These are phyloP conservation scores for Coemansia aciculifera DNA, from an alignment of 192 early-diverging fungal genomes.

Conservation along the genomic window DNA sequence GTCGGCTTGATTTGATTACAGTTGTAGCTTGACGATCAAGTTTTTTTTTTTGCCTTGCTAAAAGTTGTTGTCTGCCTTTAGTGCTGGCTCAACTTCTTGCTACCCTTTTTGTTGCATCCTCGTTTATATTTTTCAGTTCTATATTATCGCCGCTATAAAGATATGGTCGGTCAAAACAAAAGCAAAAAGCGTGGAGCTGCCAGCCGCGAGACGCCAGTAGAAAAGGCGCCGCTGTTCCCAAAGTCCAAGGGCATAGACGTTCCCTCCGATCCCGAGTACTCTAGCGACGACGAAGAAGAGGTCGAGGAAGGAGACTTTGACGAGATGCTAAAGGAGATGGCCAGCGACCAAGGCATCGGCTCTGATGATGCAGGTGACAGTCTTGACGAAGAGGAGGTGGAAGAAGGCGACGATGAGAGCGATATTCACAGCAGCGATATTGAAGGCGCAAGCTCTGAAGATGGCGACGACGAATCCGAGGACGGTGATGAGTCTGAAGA, in stretches of 20 bases:
- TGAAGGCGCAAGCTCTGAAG: slow-evolving; percentile 57
- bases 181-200: slow-evolving; percentile 37
- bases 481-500: slow-evolving; percentile 47
- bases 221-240: slow-evolving; percentile 23
- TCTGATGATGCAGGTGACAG: slow-evolving; percentile 54
- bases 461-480: slow-evolving; percentile 47
- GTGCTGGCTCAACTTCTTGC: background rate
- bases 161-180: slow-evolving; percentile 25
- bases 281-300: slow-evolving; percentile 20
- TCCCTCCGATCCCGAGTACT: slow-evolving; percentile 34
- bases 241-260: slow-evolving; percentile 26
- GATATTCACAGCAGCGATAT: slow-evolving; percentile 52
- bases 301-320: slow-evolving; percentile 49
- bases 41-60: slow-evolving; percentile 36
- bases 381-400: slow-evolving; percentile 30
- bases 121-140: background rate
- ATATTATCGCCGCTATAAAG: background rate
- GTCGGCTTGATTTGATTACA: background rate
- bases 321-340: slow-evolving; percentile 31
- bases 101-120: slow-evolving; percentile 2
- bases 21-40: background rate
- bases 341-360: slow-evolving; percentile 49
- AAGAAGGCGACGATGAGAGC: slow-evolving; percentile 23
- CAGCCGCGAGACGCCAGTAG: slow-evolving; percentile 18
- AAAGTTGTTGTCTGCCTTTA: background rate